phyloP scores from a whole-genome alignment of 495 filamentous ascomycete genomes.

The Talaromyces adpressus region DNA sequence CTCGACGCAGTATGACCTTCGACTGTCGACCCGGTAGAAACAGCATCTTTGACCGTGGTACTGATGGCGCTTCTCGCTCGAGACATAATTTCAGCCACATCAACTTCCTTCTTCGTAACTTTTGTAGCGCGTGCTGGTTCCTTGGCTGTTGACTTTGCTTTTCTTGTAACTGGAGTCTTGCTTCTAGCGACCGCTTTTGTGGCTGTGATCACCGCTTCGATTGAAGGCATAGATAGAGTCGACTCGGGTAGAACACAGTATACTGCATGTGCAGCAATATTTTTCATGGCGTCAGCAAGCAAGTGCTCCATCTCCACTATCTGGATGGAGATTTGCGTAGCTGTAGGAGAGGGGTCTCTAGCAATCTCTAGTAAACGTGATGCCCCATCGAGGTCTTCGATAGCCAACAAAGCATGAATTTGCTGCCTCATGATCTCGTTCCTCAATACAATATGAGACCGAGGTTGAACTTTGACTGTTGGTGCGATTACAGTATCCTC shows the following conservation, averaged over 20 bases:
- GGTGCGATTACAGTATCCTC: not conserved
- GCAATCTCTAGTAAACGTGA: constrained; percentile 25
- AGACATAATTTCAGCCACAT: constrained; percentile 35
- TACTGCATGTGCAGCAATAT: constrained; percentile 71
- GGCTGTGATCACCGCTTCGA: constrained; percentile 20
- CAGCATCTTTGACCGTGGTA: constrained; percentile 30
- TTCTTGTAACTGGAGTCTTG: not conserved
- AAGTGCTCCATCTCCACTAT: constrained; percentile 43
- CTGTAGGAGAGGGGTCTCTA: constrained; percentile 26
- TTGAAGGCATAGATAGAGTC: constrained; percentile 73
- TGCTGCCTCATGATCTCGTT: constrained; percentile 59
- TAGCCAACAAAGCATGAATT: constrained; percentile 40
- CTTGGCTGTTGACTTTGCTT: constrained; percentile 3
- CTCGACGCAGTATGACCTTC: constrained; percentile 38
- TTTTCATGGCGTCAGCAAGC: constrained; percentile 50
- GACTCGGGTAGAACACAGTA: constrained; percentile 89
- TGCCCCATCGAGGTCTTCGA: constrained; percentile 34
- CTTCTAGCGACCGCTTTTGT: not conserved
- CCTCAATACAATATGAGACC: constrained; percentile 47
- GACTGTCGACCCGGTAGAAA: constrained; percentile 36
- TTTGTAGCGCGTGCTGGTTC: not conserved
- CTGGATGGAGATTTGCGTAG: constrained; percentile 33
- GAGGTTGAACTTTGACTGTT: constrained; percentile 15
- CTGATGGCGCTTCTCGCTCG: constrained; percentile 33
- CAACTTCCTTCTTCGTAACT: constrained; percentile 26